Conservation (phyloP, 1,139 yeast species). For the Candida labiduridarum region DNA sequence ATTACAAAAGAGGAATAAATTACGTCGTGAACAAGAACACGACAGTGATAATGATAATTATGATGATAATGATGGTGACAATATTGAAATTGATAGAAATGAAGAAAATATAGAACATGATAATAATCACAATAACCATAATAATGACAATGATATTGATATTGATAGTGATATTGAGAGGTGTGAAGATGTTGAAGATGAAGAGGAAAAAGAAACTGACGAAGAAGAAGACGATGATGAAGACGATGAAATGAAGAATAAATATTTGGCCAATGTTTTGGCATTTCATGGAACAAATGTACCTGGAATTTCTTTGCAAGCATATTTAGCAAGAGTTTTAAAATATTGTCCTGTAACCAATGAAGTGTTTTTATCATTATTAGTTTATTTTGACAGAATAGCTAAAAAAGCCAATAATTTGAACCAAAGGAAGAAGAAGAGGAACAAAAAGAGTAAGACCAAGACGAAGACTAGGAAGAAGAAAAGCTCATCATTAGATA, state of each 20-base stretch:
- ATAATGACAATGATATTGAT: conserved; percentile 1
- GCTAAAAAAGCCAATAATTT: conserved; percentile 80
- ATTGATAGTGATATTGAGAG: conserved; percentile 10
- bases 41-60: conserved; percentile 5
- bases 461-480: too few species aligned
- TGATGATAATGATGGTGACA: conserved; percentile 16
- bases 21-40: conserved; percentile 11
- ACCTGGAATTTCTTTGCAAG: conserved; percentile 90
- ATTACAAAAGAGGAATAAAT: conserved; percentile 23
- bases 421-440: conserved; percentile 26
- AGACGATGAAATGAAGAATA: conserved; percentile 51
- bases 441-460: conserved; percentile 4
- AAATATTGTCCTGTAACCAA: conserved; percentile 98
- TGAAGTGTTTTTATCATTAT: conserved; percentile 85
- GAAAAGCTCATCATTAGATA: too few species aligned
- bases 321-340: conserved; percentile 84
- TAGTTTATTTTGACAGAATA: conserved; percentile 93
- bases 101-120: conserved; percentile 14
- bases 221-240: conserved; percentile 38
- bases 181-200: conserved; percentile 16
- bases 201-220: conserved; percentile 20
- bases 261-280: conserved; percentile 71
- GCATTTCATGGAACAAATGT: conserved; percentile 96
- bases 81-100: conserved; percentile 16
- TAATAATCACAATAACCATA: conserved; percentile 13